Evolutionary conservation across 1,139 yeast genomes (phyloP).

Genomic region (Torulaspora globosa): DNA sequence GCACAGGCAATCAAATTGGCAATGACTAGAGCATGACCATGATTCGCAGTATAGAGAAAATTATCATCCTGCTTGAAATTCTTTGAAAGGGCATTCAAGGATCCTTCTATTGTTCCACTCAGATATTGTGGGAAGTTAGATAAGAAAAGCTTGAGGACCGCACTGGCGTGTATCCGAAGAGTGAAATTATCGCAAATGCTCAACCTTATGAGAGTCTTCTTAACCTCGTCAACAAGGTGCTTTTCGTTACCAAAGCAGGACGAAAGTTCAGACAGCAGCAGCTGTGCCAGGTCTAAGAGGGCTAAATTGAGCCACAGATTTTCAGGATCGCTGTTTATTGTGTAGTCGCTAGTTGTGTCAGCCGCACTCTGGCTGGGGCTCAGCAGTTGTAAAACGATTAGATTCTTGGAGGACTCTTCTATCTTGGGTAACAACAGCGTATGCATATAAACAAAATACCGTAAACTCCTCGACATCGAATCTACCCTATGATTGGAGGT

Average conservation of each 20-base stretch:
- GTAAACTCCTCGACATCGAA: slow-evolving; percentile 22
- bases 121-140: slow-evolving; percentile 34
- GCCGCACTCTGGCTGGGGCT: slow-evolving; percentile 15
- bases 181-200: slow-evolving; percentile 38
- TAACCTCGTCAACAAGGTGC: slow-evolving; percentile 29
- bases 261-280: slow-evolving; percentile 27
- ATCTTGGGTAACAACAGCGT: slow-evolving; percentile 26
- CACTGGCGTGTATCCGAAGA: slow-evolving; percentile 40
- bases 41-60: slow-evolving; percentile 38
- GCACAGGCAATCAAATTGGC: slow-evolving; percentile 39
- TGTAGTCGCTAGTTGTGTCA: neutral
- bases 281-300: slow-evolving; percentile 28
- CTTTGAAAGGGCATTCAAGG: slow-evolving; percentile 34
- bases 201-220: slow-evolving; percentile 34
- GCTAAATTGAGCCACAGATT: slow-evolving; percentile 25
- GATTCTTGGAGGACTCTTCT: slow-evolving; percentile 29
- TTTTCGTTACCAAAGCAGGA: slow-evolving; percentile 35
- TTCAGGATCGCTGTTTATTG: slow-evolving; percentile 7
- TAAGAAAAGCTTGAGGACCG: slow-evolving; percentile 39
- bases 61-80: slow-evolving; percentile 38
- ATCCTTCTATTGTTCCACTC: slow-evolving; percentile 32
- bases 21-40: slow-evolving; percentile 42
- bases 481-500: slow-evolving; percentile 19
- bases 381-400: slow-evolving; percentile 24
- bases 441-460: slow-evolving; percentile 28